Evolutionary conservation across 2,329 filamentous ascomycete species (phyloP), one percentile per base, ranked within the genome.

Genomic region (Colletotrichum acutatum): DNA sequence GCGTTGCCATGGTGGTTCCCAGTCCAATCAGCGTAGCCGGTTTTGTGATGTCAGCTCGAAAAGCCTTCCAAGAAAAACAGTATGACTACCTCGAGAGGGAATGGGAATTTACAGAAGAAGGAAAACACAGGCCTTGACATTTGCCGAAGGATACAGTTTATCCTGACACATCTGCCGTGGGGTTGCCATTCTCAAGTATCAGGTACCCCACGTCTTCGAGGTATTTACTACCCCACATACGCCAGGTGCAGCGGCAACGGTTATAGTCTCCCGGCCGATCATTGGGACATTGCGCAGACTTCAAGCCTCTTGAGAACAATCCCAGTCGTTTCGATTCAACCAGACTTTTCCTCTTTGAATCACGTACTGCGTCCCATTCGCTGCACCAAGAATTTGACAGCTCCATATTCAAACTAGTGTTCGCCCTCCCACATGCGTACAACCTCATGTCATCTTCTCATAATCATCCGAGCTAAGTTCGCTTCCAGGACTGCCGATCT

Each of bases 231-330:
- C 56, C 52, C 66, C 68, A 54, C 53, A 73, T 54, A n/a, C 46
- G 22, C 26, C 22, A 26, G 19, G 28, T 53, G 61, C 63, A 62
- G 28, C 61, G 12, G 16, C 56, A 26, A 14, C 53, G 32, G 22
- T 19, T 37, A 71, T 60, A 14, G 75, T 77, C 56, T 80, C 78
- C 16, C 79, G 84, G 19, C 78, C 78, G 30, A 80, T 80, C 75
- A 84, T 87, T 71, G 86, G 85, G 84, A 84, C 83, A 76, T 86
- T 49, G 7, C 19, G 42, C 42, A 49, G 19, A 49, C 42, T n/a
- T 19, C 42, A 22, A n/a, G 19, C 42, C 19, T n/a, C 19, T 49
- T 49, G 7, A 11, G 42, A 22, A 49, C 42, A 22, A 22, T 19
- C 42, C 42, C 12, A 49, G 7, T 4, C 19, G 8, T 22, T n/a